These are phyloP conservation scores for Helicostylum pulchrum DNA, from an alignment of 192 early-diverging fungal species.

Conservation along the genomic window DNA sequence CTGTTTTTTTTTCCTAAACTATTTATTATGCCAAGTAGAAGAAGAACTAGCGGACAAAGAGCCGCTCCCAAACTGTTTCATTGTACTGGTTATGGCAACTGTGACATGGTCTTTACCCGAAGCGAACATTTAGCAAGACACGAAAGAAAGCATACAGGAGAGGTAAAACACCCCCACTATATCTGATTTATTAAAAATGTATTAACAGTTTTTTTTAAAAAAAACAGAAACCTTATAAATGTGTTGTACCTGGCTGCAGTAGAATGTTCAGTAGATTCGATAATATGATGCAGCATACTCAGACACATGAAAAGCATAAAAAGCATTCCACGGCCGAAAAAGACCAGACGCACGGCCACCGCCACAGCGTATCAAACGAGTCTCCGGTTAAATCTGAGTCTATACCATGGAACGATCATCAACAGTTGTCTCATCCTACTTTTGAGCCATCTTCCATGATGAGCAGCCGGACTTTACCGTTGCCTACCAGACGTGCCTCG, in stretches of 20 bases:
- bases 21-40: not conserved
- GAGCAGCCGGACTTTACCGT: not conserved
- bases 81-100: slow-evolving; percentile 51
- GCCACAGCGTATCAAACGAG: no score
- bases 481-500: not conserved
- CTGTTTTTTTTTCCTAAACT: not conserved
- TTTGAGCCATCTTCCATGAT: slow-evolving; percentile 10
- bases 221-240: slow-evolving; percentile 64
- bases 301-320: slow-evolving; percentile 45
- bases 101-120: slow-evolving; percentile 52
- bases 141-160: slow-evolving; percentile 37
- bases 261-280: slow-evolving; percentile 72
- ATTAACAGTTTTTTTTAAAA: slow-evolving; percentile 14
- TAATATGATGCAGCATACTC: slow-evolving; percentile 79
- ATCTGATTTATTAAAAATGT: slow-evolving; percentile 6
- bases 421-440: not conserved
- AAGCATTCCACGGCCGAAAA: slow-evolving; percentile 42
- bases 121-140: slow-evolving; percentile 42
- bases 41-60: slow-evolving; percentile 1
- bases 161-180: slow-evolving; percentile 37
- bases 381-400: no score
- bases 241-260: slow-evolving; percentile 57
- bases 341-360: not conserved
- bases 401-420: not conserved
- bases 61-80: slow-evolving; percentile 36